Evolutionary conservation across 148 eudicot genomes (phyloP).

Genomic region (Diospyros lotus): DNA sequence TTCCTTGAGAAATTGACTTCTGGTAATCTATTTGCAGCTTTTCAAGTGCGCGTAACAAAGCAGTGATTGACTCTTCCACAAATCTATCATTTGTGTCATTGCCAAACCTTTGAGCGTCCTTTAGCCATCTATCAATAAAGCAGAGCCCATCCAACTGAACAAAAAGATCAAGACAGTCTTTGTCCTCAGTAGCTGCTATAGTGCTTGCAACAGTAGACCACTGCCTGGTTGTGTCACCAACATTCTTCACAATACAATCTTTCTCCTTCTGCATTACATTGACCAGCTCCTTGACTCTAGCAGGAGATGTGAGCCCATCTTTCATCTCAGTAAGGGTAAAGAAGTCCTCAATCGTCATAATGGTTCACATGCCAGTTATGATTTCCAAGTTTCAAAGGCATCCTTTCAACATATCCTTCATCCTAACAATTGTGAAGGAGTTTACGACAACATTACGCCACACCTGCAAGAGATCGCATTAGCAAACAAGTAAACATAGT

Average conservation of each 20-base stretch:
- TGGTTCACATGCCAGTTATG: slow-evolving; percentile 38
- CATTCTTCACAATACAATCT: slow-evolving; percentile 47
- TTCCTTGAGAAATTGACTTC: slow-evolving; percentile 46
- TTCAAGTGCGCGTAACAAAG: slow-evolving; percentile 62
- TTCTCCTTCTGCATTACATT: slow-evolving; percentile 56
- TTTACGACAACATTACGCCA: slow-evolving; percentile 1
- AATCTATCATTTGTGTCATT: slow-evolving; percentile 42
- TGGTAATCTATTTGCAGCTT: slow-evolving; percentile 48
- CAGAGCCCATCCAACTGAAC: slow-evolving; percentile 65
- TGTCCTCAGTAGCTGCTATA: slow-evolving; percentile 69
- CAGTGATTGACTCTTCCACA: slow-evolving; percentile 57
- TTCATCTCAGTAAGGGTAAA: slow-evolving; percentile 82
- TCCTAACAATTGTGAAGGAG: neutral
- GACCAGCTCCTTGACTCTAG: slow-evolving; percentile 78
- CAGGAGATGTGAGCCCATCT: slow-evolving; percentile 70
- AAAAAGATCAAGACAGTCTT: slow-evolving; percentile 81
- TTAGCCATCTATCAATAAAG: slow-evolving; percentile 70
- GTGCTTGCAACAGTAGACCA: slow-evolving; percentile 81
- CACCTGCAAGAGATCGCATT: slow-evolving; percentile 11
- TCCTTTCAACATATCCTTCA: slow-evolving; percentile 6
- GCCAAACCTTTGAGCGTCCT: slow-evolving; percentile 45
- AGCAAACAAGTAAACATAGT: neutral
- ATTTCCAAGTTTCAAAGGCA: slow-evolving; percentile 12
- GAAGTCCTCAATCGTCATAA: slow-evolving; percentile 81
- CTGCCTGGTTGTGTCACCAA: slow-evolving; percentile 56